Base-by-base conservation (phyloP, 2,329 filamentous ascomycete genomes). In the Xenosphaeropsis pyriputrescens region DNA sequence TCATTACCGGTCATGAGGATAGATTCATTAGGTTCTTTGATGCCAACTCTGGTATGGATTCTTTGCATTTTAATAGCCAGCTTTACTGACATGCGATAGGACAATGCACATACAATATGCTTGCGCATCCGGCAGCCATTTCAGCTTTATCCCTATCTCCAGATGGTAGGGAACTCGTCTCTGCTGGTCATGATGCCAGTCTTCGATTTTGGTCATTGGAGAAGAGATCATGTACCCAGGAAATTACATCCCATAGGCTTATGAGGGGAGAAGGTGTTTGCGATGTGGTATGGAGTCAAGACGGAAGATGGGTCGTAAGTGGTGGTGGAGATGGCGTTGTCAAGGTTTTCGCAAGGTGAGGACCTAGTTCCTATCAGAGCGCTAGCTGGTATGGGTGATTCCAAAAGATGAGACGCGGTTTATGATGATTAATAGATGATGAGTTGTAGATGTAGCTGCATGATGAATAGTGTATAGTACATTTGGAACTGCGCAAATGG, bases 21-120 rank as follows among this genome's bases (percentile, higher is more conserved):
- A 79, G 84, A 49, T 95, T 86, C 53, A 86, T 98, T 49, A 73
- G 89, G 47, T 94, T 98, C 68, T 98, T 94, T 57, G 91, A 98
- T 66, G 91, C 91, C 45, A 96, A 98, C 56, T 94, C 85, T 62
- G 91, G 91, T 96, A 80, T 61, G 84, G 74, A 32, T 26, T 31
- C 15, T 18, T 7, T 5, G 15, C 5, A 15, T 22, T 29, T 14
- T 14, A 11, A n/a, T 18, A 30, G 35, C 13, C 15, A 30, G 18
- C 12, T 18, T 15, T 15, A 18, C 41, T 45, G 31, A n/a, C 5
- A 9, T 18, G n/a, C 31, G 3, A 5, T 31, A 96, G 91, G 91
- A 40, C 91, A 98, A 85, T 95, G 88, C 63, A 96, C 91, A 45
- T 98, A 98, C 61, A 93, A 83, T 52, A 98, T 98, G 91, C 75